Evolutionary conservation across 2,329 filamentous ascomycete species (phyloP).

Genomic region (Parafenestella ontariensis): DNA sequence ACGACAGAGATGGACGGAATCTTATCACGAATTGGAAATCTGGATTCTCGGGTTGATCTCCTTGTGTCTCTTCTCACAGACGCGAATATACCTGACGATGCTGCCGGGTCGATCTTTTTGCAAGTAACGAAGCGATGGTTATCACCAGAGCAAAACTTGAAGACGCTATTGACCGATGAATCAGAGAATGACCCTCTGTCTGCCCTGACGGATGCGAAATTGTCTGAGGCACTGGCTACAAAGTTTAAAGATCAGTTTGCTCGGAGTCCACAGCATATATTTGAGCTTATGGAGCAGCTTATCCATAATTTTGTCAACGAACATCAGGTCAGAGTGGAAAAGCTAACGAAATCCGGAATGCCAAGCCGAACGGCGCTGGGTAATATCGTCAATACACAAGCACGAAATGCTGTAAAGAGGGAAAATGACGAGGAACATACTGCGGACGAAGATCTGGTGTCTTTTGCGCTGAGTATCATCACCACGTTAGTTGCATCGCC

Average conservation of each 20-base stretch:
- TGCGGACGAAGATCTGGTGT: constrained; percentile 47
- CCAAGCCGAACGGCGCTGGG: constrained; percentile 36
- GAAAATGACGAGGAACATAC: constrained; percentile 11
- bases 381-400: constrained; percentile 31
- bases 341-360: constrained; percentile 15
- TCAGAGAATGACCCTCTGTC: constrained; percentile 52
- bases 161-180: constrained; percentile 35
- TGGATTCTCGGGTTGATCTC: constrained; percentile 35
- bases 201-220: constrained; percentile 64
- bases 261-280: constrained; percentile 67
- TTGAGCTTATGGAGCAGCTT: constrained; percentile 69
- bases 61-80: constrained; percentile 51
- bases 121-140: constrained; percentile 67
- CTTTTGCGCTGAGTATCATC: constrained; percentile 52
- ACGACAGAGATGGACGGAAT: constrained; percentile 66
- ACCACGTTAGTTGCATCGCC: constrained; percentile 45
- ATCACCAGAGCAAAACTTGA: constrained; percentile 15
- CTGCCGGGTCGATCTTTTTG: constrained; percentile 66
- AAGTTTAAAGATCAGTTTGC: constrained; percentile 69
- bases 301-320: constrained; percentile 55
- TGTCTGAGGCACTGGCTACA: constrained; percentile 71
- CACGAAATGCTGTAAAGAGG: not conserved
- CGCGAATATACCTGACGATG: constrained; percentile 62
- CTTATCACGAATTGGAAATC: constrained; percentile 62
- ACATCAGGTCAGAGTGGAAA: constrained; percentile 53